These are phyloP conservation scores for Nemania sp. DNA, from an alignment of 2,329 filamentous ascomycete genomes.

Conservation along the genomic window DNA sequence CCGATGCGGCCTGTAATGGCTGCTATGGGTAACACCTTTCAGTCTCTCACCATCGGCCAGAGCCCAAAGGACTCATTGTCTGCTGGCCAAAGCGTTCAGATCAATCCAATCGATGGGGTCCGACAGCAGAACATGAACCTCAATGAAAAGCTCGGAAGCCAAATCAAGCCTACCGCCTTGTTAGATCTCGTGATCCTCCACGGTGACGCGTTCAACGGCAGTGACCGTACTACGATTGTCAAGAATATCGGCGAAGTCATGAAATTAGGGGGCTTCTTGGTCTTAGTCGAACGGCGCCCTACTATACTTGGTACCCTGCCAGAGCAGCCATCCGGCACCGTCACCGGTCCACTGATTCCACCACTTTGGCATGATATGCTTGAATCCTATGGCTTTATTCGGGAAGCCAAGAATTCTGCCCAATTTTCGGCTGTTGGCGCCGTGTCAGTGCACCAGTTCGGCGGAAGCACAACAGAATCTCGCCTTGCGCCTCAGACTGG, in stretches of 20 bases:
- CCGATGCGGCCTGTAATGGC: conserved; percentile 40
- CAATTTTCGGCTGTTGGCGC: conserved; percentile 41
- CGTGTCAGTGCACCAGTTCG: conserved; percentile 44
- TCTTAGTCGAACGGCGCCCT: conserved; percentile 29
- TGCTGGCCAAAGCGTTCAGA: background rate
- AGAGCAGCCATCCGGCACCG: conserved; percentile 25
- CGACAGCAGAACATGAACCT: conserved; percentile 31
- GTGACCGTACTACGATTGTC: conserved; percentile 27
- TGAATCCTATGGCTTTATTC: conserved; percentile 40
- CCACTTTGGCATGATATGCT: conserved; percentile 43
- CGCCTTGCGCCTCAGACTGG: background rate
- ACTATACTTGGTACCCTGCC: conserved; percentile 1
- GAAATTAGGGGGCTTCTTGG: conserved; percentile 45
- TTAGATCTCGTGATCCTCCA: conserved; percentile 43
- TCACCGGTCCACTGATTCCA: conserved; percentile 27
- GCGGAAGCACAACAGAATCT: no score
- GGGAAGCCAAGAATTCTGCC: conserved; percentile 38
- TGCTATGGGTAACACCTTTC: conserved; percentile 39
- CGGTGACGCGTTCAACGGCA: conserved; percentile 39
- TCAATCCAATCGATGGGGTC: conserved; percentile 13
- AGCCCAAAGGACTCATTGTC: conserved; percentile 23
- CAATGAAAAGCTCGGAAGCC: conserved; percentile 10
- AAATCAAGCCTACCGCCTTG: conserved; percentile 16
- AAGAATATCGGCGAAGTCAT: conserved; percentile 38
- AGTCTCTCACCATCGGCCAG: conserved; percentile 36